Evolutionary conservation across 371 early-diverging fungal species (phyloP).

Genomic region (Catenaria anguillulae): DNA sequence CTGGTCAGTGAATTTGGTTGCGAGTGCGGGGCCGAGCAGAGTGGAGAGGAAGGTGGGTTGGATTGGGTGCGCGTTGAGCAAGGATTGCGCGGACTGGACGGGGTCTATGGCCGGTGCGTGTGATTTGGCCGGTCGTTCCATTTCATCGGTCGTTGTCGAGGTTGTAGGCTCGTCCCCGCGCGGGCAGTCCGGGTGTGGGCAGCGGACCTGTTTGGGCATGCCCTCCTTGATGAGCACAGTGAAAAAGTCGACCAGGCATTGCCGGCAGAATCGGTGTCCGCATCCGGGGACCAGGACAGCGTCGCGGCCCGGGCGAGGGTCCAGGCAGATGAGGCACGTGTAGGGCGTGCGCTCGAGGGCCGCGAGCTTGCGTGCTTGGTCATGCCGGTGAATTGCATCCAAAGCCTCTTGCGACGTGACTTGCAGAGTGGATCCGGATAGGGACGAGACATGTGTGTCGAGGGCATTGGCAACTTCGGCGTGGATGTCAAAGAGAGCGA

Average conservation of each 20-base stretch:
- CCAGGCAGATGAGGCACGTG: constrained; percentile 25
- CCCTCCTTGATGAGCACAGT: constrained; percentile 23
- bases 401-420: too few species aligned
- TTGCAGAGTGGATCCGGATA: too few species aligned
- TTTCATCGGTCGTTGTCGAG: neutral
- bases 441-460: neutral
- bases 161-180: neutral
- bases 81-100: constrained; percentile 9
- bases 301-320: constrained; percentile 16
- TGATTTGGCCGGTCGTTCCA: neutral
- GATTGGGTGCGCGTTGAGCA: neutral
- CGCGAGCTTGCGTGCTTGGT: neutral
- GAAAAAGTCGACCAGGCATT: constrained; percentile 23
- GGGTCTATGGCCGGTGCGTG: neutral
- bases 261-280: constrained; percentile 22
- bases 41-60: neutral
- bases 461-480: too few species aligned
- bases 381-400: neutral
- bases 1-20: constrained; percentile 10
- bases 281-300: constrained; percentile 19
- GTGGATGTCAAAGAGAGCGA: too few species aligned
- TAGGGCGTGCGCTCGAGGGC: constrained; percentile 14
- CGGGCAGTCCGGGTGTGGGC: constrained; percentile 19
- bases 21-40: constrained; percentile 8
- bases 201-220: constrained; percentile 13